phyloP scores from a whole-genome alignment of 768 basidiomycete genomes.

The Russula abietina region DNA sequence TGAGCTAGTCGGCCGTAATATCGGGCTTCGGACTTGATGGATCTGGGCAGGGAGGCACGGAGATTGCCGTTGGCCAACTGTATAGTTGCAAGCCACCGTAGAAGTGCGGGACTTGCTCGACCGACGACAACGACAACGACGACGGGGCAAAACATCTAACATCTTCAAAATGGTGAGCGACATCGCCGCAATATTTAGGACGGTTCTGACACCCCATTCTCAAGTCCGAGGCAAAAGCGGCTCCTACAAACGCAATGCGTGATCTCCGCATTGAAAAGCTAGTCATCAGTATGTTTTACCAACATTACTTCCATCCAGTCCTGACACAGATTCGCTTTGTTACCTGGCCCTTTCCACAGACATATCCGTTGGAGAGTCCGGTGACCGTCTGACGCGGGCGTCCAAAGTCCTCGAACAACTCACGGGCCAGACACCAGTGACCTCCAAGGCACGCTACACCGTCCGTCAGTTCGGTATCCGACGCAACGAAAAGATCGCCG shows the following conservation, averaged over 20 bases:
- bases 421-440: constrained; percentile 31
- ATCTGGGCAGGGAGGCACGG: not conserved
- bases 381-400: constrained; percentile 14
- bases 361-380: constrained; percentile 91
- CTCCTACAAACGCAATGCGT: constrained; percentile 67
- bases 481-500: constrained; percentile 99
- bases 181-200: not conserved
- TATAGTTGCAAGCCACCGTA: not conserved
- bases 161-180: constrained; percentile 5
- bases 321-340: constrained; percentile 82
- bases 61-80: not conserved
- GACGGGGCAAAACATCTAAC: not conserved
- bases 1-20: constrained; percentile 83
- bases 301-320: constrained; percentile 45
- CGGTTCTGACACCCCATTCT: not conserved
- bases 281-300: not conserved
- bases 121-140: not conserved
- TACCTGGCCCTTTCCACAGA: constrained; percentile 76
- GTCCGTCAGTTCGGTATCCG: constrained; percentile 99
- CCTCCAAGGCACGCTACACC: constrained; percentile 99
- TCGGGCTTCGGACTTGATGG: not conserved
- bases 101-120: not conserved
- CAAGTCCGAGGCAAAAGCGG: constrained; percentile 83
- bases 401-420: constrained; percentile 14
- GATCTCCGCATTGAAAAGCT: constrained; percentile 14